Evolutionary conservation across 345 rosid genomes (phyloP).

Genomic region (Fremontodendron californicum): DNA sequence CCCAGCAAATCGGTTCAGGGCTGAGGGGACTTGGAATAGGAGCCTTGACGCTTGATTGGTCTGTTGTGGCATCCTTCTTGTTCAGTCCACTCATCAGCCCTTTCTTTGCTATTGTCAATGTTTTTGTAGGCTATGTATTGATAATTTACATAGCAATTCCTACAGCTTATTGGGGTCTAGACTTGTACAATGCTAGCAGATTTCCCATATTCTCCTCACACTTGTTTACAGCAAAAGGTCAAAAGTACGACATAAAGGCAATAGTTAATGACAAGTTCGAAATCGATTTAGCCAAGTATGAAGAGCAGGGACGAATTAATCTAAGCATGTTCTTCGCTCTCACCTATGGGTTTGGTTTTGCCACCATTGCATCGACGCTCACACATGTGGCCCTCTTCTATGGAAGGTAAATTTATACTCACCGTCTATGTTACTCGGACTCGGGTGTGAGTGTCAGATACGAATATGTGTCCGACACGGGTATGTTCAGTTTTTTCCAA

Average conservation of each 20-base stretch:
- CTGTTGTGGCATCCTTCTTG: constrained; percentile 72
- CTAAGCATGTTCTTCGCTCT: constrained; percentile 78
- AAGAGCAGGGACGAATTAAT: constrained; percentile 66
- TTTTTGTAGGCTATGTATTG: constrained; percentile 52
- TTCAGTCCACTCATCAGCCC: constrained; percentile 79
- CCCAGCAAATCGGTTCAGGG: constrained; percentile 87
- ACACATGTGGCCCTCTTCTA: constrained; percentile 82
- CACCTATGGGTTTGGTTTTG: constrained; percentile 75
- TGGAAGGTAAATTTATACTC: constrained; percentile 54
- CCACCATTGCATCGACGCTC: constrained; percentile 76
- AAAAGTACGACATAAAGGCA: constrained; percentile 48
- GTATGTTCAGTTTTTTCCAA: no score
- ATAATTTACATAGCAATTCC: constrained; percentile 62
- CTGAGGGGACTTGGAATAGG: constrained; percentile 80
- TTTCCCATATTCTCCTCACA: constrained; percentile 86
- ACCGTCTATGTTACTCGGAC: no score
- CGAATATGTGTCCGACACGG: no score
- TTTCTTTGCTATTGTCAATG: constrained; percentile 78
- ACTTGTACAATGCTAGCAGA: constrained; percentile 46
- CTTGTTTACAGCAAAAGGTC: constrained; percentile 64
- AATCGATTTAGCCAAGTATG: constrained; percentile 53
- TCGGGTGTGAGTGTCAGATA: no score
- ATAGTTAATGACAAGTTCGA: constrained; percentile 81
- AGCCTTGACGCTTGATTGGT: constrained; percentile 82
- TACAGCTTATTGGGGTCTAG: constrained; percentile 65